Evolutionary conservation across 1,284 basidiomycete species (phyloP).

Genomic region (Tranzscheliella williamsii): DNA sequence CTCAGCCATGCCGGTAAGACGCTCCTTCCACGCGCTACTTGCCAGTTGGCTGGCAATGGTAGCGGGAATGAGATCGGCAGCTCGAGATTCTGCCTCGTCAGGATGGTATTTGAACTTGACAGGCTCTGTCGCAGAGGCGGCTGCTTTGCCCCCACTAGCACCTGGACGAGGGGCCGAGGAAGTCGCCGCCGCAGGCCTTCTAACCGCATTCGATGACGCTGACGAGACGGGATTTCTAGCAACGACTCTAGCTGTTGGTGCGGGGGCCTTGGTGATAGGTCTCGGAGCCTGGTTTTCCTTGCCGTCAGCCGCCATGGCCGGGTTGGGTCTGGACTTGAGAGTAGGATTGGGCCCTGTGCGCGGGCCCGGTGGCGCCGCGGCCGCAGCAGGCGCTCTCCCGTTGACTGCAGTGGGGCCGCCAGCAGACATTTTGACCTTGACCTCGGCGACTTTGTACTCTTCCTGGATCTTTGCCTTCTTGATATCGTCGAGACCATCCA

Average conservation of each 20-base stretch:
- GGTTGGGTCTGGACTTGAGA: constrained; percentile 12
- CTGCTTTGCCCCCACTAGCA: constrained; percentile 66
- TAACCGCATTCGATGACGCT: constrained; percentile 58
- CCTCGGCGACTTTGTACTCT: constrained; percentile 67
- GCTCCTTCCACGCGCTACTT: constrained; percentile 89
- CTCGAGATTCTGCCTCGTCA: constrained; percentile 87
- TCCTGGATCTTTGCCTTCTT: constrained; percentile 93
- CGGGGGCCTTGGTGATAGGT: constrained; percentile 17
- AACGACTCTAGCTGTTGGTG: constrained; percentile 6
- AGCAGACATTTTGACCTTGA: constrained; percentile 45
- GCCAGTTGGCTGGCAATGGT: constrained; percentile 74
- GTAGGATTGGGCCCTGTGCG: constrained; percentile 19
- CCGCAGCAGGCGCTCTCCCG: constrained; percentile 9
- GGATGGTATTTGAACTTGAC: constrained; percentile 89
- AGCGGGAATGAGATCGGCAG: constrained; percentile 74
- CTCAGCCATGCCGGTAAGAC: constrained; percentile 83
- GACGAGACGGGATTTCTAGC: constrained; percentile 14
- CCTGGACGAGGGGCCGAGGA: constrained; percentile 58
- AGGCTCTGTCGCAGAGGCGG: constrained; percentile 67
- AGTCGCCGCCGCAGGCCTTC: constrained; percentile 65
- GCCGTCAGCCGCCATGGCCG: constrained; percentile 9
- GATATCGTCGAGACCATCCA: constrained; percentile 85
- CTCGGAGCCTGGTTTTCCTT: constrained; percentile 33
- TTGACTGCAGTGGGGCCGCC: constrained; percentile 18
- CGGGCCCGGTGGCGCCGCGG: constrained; percentile 7